These are phyloP conservation scores for Coemansia sp. DNA, from an alignment of 192 early-diverging fungal species.

Conservation along the genomic window DNA sequence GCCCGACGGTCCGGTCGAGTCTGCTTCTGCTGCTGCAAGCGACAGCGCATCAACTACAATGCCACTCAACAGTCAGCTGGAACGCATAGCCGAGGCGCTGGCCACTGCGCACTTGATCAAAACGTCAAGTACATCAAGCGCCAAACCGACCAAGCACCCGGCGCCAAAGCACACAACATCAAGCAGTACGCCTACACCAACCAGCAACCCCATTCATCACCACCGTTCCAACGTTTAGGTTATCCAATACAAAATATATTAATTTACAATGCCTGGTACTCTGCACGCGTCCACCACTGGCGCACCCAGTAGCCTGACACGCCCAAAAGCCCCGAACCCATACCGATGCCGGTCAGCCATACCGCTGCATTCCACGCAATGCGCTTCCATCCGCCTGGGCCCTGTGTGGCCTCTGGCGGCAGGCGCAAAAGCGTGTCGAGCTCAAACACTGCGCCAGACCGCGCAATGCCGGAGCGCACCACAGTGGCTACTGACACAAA, in stretches of 20 bases:
- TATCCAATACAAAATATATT: conserved; percentile 1
- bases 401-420: conserved; percentile 22
- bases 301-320: conserved; percentile 52
- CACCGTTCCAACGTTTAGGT: neutral
- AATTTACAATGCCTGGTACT: conserved; percentile 51
- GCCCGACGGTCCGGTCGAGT: conserved; percentile 2
- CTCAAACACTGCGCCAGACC: conserved; percentile 53
- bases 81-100: conserved; percentile 22
- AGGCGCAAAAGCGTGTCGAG: conserved; percentile 40
- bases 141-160: conserved; percentile 1
- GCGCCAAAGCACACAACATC: neutral
- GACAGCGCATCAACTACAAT: neutral
- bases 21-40: neutral
- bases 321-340: conserved; percentile 43
- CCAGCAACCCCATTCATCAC: conserved; percentile 1
- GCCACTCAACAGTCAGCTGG: conserved; percentile 14
- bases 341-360: conserved; percentile 48
- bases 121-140: neutral
- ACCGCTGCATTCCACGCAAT: conserved; percentile 48
- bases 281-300: conserved; percentile 52
- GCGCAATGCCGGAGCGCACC: conserved; percentile 37
- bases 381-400: conserved; percentile 45
- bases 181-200: neutral
- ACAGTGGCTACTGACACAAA: conserved; percentile 50
- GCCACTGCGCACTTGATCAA: conserved; percentile 3